A percentile compares a stretch with the other conserved stretches of the same genome.
These are phyloP conservation scores for Xanthoceras sorbifolium DNA, from an alignment of 345 rosid species.

Conservation along the genomic window DNA sequence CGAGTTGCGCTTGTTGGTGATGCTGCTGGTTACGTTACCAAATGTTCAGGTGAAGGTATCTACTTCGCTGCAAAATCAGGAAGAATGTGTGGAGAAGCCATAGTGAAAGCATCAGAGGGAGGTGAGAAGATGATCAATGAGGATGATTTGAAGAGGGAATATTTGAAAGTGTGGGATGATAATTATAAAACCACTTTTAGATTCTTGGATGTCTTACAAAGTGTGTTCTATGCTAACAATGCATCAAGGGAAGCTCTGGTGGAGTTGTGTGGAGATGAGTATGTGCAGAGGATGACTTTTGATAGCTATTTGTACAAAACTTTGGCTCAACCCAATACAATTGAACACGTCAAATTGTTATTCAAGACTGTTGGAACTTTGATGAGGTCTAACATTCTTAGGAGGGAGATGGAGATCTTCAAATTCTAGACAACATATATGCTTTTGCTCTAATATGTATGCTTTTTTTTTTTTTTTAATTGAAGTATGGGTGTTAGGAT, in stretches of 20 bases:
- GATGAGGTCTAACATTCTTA: conserved; percentile 43
- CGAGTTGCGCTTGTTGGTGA: conserved; percentile 70
- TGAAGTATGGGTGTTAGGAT: too few species aligned
- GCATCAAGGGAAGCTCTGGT: conserved; percentile 64
- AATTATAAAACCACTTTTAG: conserved; percentile 45
- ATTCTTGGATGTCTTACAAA: conserved; percentile 57
- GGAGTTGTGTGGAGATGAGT: conserved; percentile 66
- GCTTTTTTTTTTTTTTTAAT: too few species aligned
- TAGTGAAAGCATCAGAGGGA: conserved; percentile 59
- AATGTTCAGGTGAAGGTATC: conserved; percentile 72
- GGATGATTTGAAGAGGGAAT: conserved; percentile 60
- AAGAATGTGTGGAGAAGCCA: conserved; percentile 63
- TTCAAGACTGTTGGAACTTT: conserved; percentile 44
- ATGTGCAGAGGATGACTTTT: conserved; percentile 69
- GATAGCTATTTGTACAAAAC: conserved; percentile 72
- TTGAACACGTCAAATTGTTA: conserved; percentile 54
- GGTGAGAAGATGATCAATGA: conserved; percentile 46
- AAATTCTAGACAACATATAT: conserved; percentile 10
- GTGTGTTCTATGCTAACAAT: conserved; percentile 51
- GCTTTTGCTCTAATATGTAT: too few species aligned
- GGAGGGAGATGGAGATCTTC: conserved; percentile 37
- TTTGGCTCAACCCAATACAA: conserved; percentile 41
- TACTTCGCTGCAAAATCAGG: conserved; percentile 77
- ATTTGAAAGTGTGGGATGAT: conserved; percentile 55
- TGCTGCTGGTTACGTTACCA: conserved; percentile 69